phyloP scores from a whole-genome alignment of 2,329 filamentous ascomycete species.

The Plectosphaerella plurivora region DNA sequence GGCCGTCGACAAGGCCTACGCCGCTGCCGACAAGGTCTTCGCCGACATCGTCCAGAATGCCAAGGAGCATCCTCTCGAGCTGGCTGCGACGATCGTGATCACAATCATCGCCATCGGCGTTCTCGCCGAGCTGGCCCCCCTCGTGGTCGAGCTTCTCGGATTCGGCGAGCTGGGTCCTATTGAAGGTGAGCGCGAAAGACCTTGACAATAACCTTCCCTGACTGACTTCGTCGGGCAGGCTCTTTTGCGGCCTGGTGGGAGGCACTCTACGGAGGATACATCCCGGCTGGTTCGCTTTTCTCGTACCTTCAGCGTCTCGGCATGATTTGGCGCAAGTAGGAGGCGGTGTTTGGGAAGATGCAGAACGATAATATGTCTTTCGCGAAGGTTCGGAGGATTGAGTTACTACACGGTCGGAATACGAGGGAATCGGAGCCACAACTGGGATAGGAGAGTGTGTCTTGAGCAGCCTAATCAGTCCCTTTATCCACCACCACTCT shows the following conservation, averaged over 20 bases:
- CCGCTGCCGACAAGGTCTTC: constrained; percentile 1
- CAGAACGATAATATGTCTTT: no score
- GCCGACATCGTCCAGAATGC: background rate
- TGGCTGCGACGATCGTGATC: background rate
- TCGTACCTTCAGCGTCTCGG: constrained; percentile 5
- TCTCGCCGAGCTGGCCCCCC: constrained; percentile 6
- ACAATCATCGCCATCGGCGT: constrained; percentile 10
- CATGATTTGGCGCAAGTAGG: constrained; percentile 3
- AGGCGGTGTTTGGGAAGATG: no score
- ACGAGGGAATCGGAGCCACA: no score
- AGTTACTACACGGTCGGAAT: no score
- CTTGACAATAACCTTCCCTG: no score
- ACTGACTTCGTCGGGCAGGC: background rate
- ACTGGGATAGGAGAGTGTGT: no score
- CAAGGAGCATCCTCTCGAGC: constrained; percentile 1
- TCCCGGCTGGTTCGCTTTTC: constrained; percentile 5
- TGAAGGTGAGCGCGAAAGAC: background rate
- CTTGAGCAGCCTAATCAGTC: background rate
- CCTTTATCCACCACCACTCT: background rate
- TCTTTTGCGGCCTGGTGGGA: constrained; percentile 7
- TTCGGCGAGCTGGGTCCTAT: constrained; percentile 6
- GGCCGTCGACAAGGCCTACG: constrained; percentile 4
- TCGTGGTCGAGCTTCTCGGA: constrained; percentile 8
- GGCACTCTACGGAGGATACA: constrained; percentile 4
- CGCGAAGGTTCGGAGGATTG: no score